Evolutionary conservation across 192 early-diverging fungal species (phyloP).

Genomic region (Backusella westeae): DNA sequence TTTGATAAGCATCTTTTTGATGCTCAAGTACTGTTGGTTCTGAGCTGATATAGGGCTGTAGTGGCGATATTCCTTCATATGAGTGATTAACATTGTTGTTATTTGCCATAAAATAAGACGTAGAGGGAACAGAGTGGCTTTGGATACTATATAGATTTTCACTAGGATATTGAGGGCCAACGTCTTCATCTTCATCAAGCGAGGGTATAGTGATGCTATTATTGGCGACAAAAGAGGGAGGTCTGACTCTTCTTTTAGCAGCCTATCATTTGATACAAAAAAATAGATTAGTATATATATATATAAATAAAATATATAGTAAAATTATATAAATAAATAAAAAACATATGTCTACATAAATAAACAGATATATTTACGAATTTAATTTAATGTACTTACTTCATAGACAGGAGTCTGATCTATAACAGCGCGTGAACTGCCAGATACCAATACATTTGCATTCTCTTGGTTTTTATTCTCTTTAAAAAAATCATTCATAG

Average conservation of each 20-base stretch:
- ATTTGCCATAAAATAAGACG: background rate
- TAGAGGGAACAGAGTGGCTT: conserved; percentile 10
- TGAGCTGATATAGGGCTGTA: background rate
- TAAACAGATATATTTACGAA: background rate
- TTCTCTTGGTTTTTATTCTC: background rate
- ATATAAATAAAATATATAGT: background rate
- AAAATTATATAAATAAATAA: background rate
- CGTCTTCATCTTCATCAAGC: conserved; percentile 13
- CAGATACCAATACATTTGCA: conserved; percentile 19
- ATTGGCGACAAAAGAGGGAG: background rate
- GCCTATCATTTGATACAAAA: conserved; percentile 1
- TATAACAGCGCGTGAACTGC: conserved; percentile 18
- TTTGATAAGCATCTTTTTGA: background rate
- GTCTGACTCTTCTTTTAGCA: conserved; percentile 16
- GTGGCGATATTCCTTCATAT: background rate
- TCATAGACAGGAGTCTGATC: background rate
- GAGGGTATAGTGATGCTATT: conserved; percentile 30
- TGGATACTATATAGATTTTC: background rate
- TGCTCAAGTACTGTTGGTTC: background rate
- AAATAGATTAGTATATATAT: background rate
- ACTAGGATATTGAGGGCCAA: background rate
- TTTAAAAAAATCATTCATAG: conserved; percentile 29
- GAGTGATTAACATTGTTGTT: background rate
- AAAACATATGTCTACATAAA: background rate
- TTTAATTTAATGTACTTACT: background rate